Evolutionary conservation across 768 basidiomycete species (phyloP), one percentile per base, ranked within the genome.

Genomic region (Tulasnella sp.): DNA sequence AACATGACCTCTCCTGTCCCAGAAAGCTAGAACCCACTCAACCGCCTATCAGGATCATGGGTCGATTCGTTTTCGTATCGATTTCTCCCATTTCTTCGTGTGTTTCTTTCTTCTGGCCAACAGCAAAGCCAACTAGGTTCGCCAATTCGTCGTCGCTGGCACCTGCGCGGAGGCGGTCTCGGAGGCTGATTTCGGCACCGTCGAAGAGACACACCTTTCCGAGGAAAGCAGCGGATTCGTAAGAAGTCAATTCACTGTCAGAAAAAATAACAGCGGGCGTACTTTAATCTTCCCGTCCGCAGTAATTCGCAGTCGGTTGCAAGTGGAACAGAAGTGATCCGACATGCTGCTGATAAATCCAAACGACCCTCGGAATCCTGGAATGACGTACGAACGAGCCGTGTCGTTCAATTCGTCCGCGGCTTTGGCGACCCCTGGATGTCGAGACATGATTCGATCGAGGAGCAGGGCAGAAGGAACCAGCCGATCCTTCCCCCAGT

Each of bases 261-360:
- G 29, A 39, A 51, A 61, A 42, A 26, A 40, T 75, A 71, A 40
- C 32, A 2, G 37, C 23, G 32, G 70, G 46, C 51, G 79, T 80
- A 89, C 93, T 88, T 96, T 96, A 81, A 96, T 93, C 82, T 95
- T 90, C 7, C 95, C 94, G 81, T 96, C 94, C 16, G 94, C 92
- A n/a, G 93, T 95, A 70, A 96, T 86, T 57, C 95, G 87, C 73
- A 96, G 86, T 77, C 94, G 88, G 81, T 94, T 95, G 85, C 94
- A 96, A 0, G 91, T 90, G 0, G 89, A 88, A 84, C 94, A 96
- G 81, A 96, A 95, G 84, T 95, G 94, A 83, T 96, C 94, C 23
- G 93, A 95, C 94, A 95, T 95, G 86, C 92, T 94, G 82, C 90
- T 93, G 82, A 96, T 96, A 84, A 96, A 94, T n/a, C 91, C 94